Percentiles rank a stretch among this genome's conserved stretches.
These are phyloP conservation scores for Leucocoprinus birnbaumii DNA, from an alignment of 768 basidiomycete genomes.

Conservation along the genomic window DNA sequence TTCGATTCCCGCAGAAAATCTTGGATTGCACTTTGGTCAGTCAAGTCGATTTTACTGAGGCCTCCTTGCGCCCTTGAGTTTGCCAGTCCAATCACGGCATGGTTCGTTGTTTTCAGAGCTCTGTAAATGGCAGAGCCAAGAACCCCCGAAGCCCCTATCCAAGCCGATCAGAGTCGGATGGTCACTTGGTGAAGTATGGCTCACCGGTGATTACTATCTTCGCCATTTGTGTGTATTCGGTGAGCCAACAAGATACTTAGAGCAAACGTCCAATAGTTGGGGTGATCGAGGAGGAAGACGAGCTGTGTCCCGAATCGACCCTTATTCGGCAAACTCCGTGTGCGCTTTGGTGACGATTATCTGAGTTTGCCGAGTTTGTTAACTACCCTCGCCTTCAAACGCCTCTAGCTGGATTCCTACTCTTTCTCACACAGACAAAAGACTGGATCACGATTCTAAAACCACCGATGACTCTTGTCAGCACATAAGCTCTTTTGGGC, in stretches of 20 bases:
- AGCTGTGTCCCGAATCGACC: too few species aligned
- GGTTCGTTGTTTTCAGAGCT: conserved; percentile 50
- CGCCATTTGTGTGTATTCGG: conserved; percentile 20
- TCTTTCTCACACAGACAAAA: neutral
- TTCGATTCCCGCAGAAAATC: conserved; percentile 51
- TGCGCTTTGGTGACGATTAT: too few species aligned
- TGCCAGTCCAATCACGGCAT: conserved; percentile 66
- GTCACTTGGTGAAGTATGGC: conserved; percentile 11
- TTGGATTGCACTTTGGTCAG: conserved; percentile 51
- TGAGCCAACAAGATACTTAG: neutral
- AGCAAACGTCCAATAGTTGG: too few species aligned
- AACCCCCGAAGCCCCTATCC: conserved; percentile 85
- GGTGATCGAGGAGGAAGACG: too few species aligned
- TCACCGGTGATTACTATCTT: conserved; percentile 60
- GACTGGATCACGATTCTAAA: neutral
- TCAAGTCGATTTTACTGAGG: conserved; percentile 64
- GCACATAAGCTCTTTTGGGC: neutral
- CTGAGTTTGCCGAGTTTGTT: too few species aligned
- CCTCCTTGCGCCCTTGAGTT: conserved; percentile 60
- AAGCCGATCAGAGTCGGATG: neutral
- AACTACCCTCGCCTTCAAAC: too few species aligned
- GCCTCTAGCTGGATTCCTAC: neutral
- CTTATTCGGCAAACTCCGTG: too few species aligned
- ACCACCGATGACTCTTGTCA: neutral
- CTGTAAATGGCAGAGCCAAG: conserved; percentile 77